Evolutionary conservation across 345 rosid species (phyloP).

Genomic region (Turnera subulata): DNA sequence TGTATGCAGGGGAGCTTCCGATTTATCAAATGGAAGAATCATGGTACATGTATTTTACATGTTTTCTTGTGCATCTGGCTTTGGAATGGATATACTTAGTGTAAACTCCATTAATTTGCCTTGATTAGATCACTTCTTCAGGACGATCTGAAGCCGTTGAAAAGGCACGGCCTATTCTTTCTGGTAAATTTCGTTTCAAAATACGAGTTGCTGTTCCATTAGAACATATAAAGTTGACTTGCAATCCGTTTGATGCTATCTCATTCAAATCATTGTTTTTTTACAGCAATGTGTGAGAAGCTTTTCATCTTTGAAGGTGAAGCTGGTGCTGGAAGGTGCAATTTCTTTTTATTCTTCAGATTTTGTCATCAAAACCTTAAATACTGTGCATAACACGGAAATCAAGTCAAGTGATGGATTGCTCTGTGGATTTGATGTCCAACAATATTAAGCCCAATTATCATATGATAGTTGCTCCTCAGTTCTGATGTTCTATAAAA

Average conservation of each 20-base stretch:
- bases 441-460: neutral
- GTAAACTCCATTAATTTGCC: constrained; percentile 4
- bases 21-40: constrained; percentile 52
- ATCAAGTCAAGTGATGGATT: neutral
- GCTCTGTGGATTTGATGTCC: neutral
- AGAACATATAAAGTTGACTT: constrained; percentile 1
- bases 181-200: constrained; percentile 44
- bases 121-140: constrained; percentile 60
- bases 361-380: neutral
- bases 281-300: constrained; percentile 71
- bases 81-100: constrained; percentile 5
- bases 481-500: neutral
- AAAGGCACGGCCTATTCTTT: constrained; percentile 70
- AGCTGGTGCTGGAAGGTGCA: constrained; percentile 80
- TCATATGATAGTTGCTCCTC: neutral
- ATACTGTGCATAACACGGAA: neutral
- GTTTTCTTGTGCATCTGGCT: neutral
- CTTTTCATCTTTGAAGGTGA: constrained; percentile 70
- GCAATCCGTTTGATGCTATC: constrained; percentile 9
- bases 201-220: constrained; percentile 9
- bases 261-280: constrained; percentile 14
- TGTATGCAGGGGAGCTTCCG: constrained; percentile 59
- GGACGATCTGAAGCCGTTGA: constrained; percentile 69
- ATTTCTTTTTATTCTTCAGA: constrained; percentile 15
- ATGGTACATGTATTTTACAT: constrained; percentile 39